Conservation (phyloP, 371 early-diverging fungal species). For the Blakeslea trispora region DNA sequence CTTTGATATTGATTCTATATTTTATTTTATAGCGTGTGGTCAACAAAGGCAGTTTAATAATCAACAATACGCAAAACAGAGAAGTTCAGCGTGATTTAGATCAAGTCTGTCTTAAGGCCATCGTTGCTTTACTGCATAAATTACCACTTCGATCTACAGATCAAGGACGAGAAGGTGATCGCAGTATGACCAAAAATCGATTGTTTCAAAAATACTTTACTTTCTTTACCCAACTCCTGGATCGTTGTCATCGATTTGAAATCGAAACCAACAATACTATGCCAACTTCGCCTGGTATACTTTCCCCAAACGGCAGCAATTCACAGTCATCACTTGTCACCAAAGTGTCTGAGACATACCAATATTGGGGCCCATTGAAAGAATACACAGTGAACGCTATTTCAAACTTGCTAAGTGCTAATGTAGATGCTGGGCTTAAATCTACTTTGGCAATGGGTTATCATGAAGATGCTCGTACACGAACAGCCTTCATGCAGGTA, state of each 20-base stretch:
- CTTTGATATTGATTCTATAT: background rate
- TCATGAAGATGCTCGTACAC: constrained; percentile 85
- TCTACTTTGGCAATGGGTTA: constrained; percentile 88
- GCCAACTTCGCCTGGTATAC: constrained; percentile 3
- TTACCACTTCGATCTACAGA: constrained; percentile 79
- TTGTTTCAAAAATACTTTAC: constrained; percentile 83
- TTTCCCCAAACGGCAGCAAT: constrained; percentile 44
- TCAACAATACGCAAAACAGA: constrained; percentile 29
- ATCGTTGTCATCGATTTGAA: constrained; percentile 72
- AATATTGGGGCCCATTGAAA: constrained; percentile 69
- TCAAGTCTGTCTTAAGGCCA: constrained; percentile 78
- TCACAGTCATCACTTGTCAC: constrained; percentile 10
- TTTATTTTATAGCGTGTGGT: constrained; percentile 16
- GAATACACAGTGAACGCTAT: constrained; percentile 82
- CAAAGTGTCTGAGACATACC: constrained; percentile 26
- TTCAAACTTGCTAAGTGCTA: constrained; percentile 86
- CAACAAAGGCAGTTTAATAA: constrained; percentile 1
- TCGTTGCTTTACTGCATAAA: constrained; percentile 73
- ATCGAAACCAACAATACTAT: background rate
- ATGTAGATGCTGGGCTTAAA: constrained; percentile 86
- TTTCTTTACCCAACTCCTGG: constrained; percentile 84
- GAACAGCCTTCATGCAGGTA: constrained; percentile 89
- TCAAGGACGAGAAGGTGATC: constrained; percentile 55
- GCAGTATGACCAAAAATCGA: constrained; percentile 64
- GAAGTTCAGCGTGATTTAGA: constrained; percentile 80